phyloP scores from a whole-genome alignment of 805 yeast genomes.

The Sungouiella blattae region DNA sequence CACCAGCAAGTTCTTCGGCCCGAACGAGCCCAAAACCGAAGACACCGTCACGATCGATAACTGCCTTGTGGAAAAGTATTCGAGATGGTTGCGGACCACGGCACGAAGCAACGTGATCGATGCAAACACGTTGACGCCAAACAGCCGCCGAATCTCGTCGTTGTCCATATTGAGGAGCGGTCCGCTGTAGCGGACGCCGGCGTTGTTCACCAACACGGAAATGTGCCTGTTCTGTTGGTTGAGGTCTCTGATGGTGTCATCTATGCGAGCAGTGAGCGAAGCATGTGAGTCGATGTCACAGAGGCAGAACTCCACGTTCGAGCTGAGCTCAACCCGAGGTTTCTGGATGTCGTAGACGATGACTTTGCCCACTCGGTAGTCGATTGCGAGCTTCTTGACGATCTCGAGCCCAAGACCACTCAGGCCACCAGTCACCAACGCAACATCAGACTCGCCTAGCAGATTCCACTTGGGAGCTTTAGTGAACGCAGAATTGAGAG shows the following conservation, averaged over 20 bases:
- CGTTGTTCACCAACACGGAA: slow-evolving; percentile 44
- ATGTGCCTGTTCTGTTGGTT: slow-evolving; percentile 9
- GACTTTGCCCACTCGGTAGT: slow-evolving; percentile 17
- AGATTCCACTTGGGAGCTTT: neutral
- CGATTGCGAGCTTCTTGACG: slow-evolving; percentile 21
- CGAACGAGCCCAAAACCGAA: slow-evolving; percentile 47
- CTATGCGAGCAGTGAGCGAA: slow-evolving; percentile 13
- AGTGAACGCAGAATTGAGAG: slow-evolving; percentile 3
- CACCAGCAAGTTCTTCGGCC: slow-evolving; percentile 45
- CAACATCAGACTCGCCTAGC: slow-evolving; percentile 13
- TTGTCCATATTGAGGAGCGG: slow-evolving; percentile 22
- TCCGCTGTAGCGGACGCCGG: slow-evolving; percentile 43
- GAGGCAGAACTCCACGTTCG: slow-evolving; percentile 18
- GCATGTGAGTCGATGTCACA: slow-evolving; percentile 23
- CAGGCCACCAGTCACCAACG: slow-evolving; percentile 50
- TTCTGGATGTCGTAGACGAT: slow-evolving; percentile 28
- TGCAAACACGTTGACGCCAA: slow-evolving; percentile 31
- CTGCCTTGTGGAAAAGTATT: slow-evolving; percentile 3
- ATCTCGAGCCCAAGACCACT: slow-evolving; percentile 47
- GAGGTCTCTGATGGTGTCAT: slow-evolving; percentile 7
- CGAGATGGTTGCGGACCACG: slow-evolving; percentile 21
- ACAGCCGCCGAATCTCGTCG: slow-evolving; percentile 20
- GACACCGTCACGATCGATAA: slow-evolving; percentile 42
- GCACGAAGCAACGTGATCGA: slow-evolving; percentile 23
- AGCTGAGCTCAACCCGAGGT: slow-evolving; percentile 11